Percentiles rank a stretch among this genome's conserved stretches.
Evolutionary conservation across 2,329 filamentous ascomycete genomes (phyloP).

Genomic region (Byssochlamys sp.): DNA sequence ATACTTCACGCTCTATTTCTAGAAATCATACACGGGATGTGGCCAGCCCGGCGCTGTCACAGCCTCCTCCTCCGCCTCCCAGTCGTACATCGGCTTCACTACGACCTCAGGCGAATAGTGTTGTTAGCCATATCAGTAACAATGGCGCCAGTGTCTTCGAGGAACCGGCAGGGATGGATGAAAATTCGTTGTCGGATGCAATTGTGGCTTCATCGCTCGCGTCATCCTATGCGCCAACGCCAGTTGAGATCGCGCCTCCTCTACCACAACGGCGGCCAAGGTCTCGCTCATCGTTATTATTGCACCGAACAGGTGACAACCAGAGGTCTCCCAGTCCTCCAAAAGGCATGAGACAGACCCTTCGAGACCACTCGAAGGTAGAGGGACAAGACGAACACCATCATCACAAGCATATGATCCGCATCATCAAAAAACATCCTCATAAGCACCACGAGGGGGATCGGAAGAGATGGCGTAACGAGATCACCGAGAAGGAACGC

Average conservation of each 20-base stretch:
- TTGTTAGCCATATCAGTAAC: not conserved
- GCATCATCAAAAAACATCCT: conserved; percentile 35
- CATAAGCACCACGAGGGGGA: conserved; percentile 42
- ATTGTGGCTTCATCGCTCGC: conserved; percentile 40
- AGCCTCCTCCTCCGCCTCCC: not conserved
- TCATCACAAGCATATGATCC: conserved; percentile 20
- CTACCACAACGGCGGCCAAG: conserved; percentile 29
- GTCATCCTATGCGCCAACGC: conserved; percentile 32
- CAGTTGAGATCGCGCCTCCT: conserved; percentile 28
- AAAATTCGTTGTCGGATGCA: conserved; percentile 36
- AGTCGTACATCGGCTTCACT: not conserved
- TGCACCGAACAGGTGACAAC: conserved; percentile 21
- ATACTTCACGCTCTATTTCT: not conserved
- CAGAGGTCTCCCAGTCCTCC: conserved; percentile 27
- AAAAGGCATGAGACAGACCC: conserved; percentile 33
- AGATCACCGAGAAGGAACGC: conserved; percentile 36
- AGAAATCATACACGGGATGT: not conserved
- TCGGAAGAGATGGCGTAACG: conserved; percentile 36
- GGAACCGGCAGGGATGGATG: conserved; percentile 17
- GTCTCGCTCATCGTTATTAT: conserved; percentile 20
- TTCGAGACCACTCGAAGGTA: conserved; percentile 29
- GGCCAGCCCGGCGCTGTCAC: not conserved
- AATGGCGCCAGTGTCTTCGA: conserved; percentile 2
- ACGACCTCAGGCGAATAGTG: not conserved
- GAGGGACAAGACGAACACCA: conserved; percentile 14